Conservation (phyloP, 1,139 yeast genomes). For the Suhomyces taliae region DNA sequence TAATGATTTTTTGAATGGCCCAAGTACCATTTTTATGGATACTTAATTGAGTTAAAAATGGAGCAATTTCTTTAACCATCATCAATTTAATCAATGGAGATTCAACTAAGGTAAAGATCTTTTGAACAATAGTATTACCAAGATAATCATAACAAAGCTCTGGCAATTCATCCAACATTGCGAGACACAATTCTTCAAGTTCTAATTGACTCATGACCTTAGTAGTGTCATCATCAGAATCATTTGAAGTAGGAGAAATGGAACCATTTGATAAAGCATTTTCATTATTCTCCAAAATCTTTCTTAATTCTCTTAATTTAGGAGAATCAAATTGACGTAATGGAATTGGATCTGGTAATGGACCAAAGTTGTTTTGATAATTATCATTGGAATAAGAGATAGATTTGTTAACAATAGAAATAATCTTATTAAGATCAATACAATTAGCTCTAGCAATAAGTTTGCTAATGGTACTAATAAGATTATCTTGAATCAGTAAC, state of each 20-base stretch:
- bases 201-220: slow-evolving; percentile 45
- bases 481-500: slow-evolving; percentile 22
- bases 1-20: slow-evolving; percentile 97
- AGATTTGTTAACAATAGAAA: slow-evolving; percentile 34
- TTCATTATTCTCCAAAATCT: slow-evolving; percentile 50
- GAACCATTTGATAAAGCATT: slow-evolving; percentile 15
- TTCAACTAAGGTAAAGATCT: slow-evolving; percentile 68
- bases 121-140: slow-evolving; percentile 95
- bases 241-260: slow-evolving; percentile 3
- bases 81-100: slow-evolving; percentile 72
- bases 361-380: slow-evolving; percentile 58
- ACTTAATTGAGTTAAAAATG: slow-evolving; percentile 86
- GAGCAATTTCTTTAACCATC: slow-evolving; percentile 78
- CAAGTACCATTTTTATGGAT: slow-evolving; percentile 98
- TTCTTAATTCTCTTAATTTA: slow-evolving; percentile 61
- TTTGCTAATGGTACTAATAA: slow-evolving; percentile 24
- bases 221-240: slow-evolving; percentile 10
- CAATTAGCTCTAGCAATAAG: slow-evolving; percentile 13
- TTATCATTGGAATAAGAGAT: slow-evolving; percentile 32
- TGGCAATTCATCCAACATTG: slow-evolving; percentile 87
- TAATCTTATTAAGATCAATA: slow-evolving; percentile 33
- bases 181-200: slow-evolving; percentile 78
- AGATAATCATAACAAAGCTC: slow-evolving; percentile 89
- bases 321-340: slow-evolving; percentile 84
- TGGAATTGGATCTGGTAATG: slow-evolving; percentile 64